phyloP scores from a whole-genome alignment of 106 monocot species.

The Allium sativum region DNA sequence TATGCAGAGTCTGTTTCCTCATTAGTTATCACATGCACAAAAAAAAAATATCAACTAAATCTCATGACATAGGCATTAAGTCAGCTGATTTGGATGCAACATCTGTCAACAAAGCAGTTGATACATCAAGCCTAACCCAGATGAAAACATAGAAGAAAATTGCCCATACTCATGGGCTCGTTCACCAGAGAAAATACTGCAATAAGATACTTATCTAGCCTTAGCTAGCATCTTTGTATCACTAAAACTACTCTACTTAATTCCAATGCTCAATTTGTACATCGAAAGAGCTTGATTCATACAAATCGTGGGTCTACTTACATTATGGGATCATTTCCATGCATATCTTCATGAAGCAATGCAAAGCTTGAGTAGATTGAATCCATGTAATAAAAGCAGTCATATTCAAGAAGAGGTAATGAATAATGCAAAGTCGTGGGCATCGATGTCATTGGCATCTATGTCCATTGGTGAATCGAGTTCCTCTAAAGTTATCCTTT shows the following conservation, averaged over 20 bases:
- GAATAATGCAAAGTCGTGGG: slow-evolving; percentile 59
- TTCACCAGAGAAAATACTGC: slow-evolving; percentile 77
- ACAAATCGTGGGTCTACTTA: slow-evolving; percentile 22
- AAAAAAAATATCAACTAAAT: no score
- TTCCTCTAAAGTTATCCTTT: no score
- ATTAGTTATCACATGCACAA: no score
- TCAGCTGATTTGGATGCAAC: slow-evolving; percentile 19
- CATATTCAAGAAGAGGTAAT: slow-evolving; percentile 51
- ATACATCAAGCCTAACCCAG: slow-evolving; percentile 11
- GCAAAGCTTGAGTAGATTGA: slow-evolving; percentile 22
- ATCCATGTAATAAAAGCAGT: slow-evolving; percentile 46
- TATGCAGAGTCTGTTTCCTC: no score
- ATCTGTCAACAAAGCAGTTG: slow-evolving; percentile 11
- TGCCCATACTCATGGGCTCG: slow-evolving; percentile 90
- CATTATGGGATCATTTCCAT: slow-evolving; percentile 27
- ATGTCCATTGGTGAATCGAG: slow-evolving; percentile 62
- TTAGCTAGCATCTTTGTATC: slow-evolving; percentile 50
- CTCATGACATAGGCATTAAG: slow-evolving; percentile 27
- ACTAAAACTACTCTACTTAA: slow-evolving; percentile 36
- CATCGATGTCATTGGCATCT: slow-evolving; percentile 61
- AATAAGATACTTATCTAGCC: slow-evolving; percentile 42
- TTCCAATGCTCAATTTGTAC: slow-evolving; percentile 41
- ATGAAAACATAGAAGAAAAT: slow-evolving; percentile 32
- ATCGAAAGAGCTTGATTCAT: slow-evolving; percentile 31
- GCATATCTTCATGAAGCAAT: slow-evolving; percentile 30